phyloP scores from a whole-genome alignment of 768 basidiomycete genomes.

The Neoboletus magnificus region DNA sequence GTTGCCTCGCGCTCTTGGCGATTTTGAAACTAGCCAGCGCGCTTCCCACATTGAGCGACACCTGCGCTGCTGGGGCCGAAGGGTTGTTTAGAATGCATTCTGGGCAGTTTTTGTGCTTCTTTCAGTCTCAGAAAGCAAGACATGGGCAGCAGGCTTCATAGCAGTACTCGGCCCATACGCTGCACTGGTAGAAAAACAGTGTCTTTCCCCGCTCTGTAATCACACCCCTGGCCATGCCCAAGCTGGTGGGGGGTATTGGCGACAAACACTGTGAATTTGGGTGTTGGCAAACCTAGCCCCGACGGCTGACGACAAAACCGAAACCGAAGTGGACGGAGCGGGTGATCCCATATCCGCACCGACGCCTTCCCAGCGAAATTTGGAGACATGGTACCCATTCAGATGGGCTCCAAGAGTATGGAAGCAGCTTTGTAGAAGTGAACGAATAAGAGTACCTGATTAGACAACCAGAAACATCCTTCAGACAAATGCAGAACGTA shows the following conservation, averaged over 20 bases:
- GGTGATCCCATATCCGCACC: too few relatives aligned
- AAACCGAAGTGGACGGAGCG: too few relatives aligned
- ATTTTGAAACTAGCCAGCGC: background rate
- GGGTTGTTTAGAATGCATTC: slow-evolving; percentile 71
- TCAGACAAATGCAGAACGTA: slow-evolving; percentile 36
- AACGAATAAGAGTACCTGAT: background rate
- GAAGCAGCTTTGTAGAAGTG: slow-evolving; percentile 59
- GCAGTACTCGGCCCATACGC: background rate
- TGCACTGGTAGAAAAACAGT: slow-evolving; percentile 9
- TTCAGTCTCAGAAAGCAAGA: slow-evolving; percentile 40
- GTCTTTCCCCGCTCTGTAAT: slow-evolving; percentile 18
- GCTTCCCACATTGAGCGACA: slow-evolving; percentile 1
- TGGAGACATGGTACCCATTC: slow-evolving; percentile 54
- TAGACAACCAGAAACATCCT: background rate
- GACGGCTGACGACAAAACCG: too few relatives aligned
- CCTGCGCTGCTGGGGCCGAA: slow-evolving; percentile 4
- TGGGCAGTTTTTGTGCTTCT: slow-evolving; percentile 51
- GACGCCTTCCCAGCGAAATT: too few relatives aligned
- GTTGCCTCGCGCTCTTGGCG: background rate
- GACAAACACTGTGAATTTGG: slow-evolving; percentile 28
- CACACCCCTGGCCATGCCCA: slow-evolving; percentile 1
- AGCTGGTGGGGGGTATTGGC: slow-evolving; percentile 13
- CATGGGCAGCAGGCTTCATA: slow-evolving; percentile 7
- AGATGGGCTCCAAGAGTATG: slow-evolving; percentile 71
- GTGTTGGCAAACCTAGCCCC: background rate